phyloP scores from a whole-genome alignment of 768 basidiomycete species.

The Boletus pseudo-olivaceus region DNA sequence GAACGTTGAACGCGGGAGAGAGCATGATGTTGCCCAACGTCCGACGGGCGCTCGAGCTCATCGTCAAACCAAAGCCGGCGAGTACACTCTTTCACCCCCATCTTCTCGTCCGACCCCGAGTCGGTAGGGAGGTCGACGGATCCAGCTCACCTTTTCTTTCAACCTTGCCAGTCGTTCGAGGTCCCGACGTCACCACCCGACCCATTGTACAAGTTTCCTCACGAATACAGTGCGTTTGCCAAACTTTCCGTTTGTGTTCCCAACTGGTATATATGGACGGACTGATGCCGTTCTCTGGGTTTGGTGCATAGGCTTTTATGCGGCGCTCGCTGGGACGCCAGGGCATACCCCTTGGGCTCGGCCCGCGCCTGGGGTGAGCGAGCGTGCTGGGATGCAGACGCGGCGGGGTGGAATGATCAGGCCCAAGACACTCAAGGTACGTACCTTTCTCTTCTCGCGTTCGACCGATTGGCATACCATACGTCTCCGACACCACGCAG shows the following conservation, averaged over 20 bases:
- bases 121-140: no score
- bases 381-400: background rate
- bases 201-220: conserved; percentile 25
- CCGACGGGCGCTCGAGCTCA: conserved; percentile 17
- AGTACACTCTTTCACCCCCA: conserved; percentile 3
- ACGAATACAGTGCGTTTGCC: conserved; percentile 16
- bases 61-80: conserved; percentile 30
- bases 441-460: background rate
- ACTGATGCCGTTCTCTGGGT: background rate
- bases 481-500: background rate
- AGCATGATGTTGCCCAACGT: conserved; percentile 14
- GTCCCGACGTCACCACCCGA: conserved; percentile 25
- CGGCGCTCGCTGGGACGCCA: conserved; percentile 19
- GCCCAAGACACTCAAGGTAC: background rate
- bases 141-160: background rate
- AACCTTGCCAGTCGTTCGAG: conserved; percentile 21
- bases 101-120: background rate
- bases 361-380: background rate
- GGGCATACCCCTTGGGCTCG: conserved; percentile 13
- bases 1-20: background rate
- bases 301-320: conserved; percentile 17
- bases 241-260: background rate
- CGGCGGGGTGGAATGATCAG: background rate
- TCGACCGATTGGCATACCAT: background rate
- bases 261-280: background rate